Evolutionary conservation across 1,139 yeast species (phyloP).

Genomic region (Spathaspora sp.): DNA sequence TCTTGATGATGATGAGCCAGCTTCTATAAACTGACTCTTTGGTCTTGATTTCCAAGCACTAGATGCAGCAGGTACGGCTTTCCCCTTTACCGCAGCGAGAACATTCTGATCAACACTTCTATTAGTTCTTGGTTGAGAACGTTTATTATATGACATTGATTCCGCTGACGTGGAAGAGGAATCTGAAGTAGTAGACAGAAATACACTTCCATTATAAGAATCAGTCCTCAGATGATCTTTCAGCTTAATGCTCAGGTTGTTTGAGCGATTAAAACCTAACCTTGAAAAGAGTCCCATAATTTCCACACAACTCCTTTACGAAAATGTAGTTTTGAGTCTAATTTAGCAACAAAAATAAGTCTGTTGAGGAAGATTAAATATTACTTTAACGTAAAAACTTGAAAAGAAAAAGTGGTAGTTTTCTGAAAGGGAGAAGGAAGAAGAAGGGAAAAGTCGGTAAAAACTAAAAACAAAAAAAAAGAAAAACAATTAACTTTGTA

Average conservation of each 20-base stretch:
- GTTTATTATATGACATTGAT: constrained; percentile 12
- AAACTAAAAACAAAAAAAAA: neutral
- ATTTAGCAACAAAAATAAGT: neutral
- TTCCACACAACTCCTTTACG: neutral
- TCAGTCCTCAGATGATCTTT: constrained; percentile 8
- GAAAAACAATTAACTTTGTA: neutral
- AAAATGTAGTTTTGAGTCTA: neutral
- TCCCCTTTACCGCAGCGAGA: neutral
- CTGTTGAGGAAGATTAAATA: neutral
- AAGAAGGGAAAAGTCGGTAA: neutral
- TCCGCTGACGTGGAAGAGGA: constrained; percentile 36
- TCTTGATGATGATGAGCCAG: too few species aligned
- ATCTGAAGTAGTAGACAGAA: constrained; percentile 32
- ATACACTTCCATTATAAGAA: constrained; percentile 31
- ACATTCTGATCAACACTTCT: neutral
- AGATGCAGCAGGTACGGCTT: neutral
- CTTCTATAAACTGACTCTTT: neutral
- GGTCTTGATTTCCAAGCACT: constrained; percentile 5
- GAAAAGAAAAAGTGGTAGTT: neutral
- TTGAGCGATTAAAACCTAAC: constrained; percentile 15
- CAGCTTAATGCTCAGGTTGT: constrained; percentile 5
- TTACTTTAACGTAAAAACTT: neutral
- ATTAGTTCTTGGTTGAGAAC: neutral
- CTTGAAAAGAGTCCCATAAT: constrained; percentile 24
- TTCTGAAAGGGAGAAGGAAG: neutral